These are phyloP conservation scores for Xerophyta viscosa DNA, from an alignment of 106 monocot species.

Conservation along the genomic window DNA sequence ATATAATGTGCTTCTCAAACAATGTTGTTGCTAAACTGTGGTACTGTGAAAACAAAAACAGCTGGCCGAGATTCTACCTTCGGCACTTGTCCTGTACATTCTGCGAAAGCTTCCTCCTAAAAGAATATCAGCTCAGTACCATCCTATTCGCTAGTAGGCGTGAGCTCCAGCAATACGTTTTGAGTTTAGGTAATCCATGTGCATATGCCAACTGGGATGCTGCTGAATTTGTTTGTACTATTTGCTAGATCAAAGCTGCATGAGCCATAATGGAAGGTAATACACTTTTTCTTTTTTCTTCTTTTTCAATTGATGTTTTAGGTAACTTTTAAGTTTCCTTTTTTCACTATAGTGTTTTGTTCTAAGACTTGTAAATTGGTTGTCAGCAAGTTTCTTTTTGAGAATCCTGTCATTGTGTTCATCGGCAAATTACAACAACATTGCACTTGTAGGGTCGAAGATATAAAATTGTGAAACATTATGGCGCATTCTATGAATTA, in stretches of 20 bases:
- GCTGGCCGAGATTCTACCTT: constrained; percentile 70
- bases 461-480: too few relatives aligned
- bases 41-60: constrained; percentile 11
- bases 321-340: too few relatives aligned
- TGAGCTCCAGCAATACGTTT: background rate
- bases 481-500: too few relatives aligned
- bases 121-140: constrained; percentile 64
- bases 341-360: too few relatives aligned
- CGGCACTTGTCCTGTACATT: constrained; percentile 60
- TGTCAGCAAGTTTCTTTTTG: background rate
- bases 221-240: background rate
- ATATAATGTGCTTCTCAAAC: background rate
- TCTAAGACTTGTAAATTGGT: background rate
- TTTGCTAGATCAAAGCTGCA: background rate
- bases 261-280: background rate
- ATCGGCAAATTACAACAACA: background rate
- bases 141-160: constrained; percentile 42
- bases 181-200: background rate
- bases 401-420: background rate
- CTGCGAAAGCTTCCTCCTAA: constrained; percentile 66
- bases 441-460: background rate
- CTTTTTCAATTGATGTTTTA: background rate
- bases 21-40: background rate
- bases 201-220: background rate
- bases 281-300: background rate